Conservation (phyloP, 1,284 basidiomycete species). For the Coriolopsis trogii region DNA sequence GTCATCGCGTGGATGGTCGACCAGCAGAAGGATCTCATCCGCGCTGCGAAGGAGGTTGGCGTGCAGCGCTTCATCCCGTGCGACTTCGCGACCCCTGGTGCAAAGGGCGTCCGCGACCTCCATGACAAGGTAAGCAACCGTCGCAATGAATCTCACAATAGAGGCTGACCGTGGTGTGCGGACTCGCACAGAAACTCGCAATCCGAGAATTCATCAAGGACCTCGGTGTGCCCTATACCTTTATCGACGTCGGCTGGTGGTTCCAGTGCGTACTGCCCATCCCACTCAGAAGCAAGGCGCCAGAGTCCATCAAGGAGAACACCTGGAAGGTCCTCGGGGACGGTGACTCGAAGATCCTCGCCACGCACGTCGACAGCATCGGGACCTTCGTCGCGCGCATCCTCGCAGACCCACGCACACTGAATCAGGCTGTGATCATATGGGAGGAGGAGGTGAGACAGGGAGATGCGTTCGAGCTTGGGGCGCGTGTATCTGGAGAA, state of each 20-base stretch:
- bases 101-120: conserved; percentile 8
- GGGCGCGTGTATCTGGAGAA: conserved; percentile 19
- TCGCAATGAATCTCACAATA: too few relatives aligned
- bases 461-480: conserved; percentile 14
- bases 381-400: conserved; percentile 28
- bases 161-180: not conserved
- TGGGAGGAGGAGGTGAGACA: conserved; percentile 30
- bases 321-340: conserved; percentile 7
- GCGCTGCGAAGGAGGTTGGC: conserved; percentile 21
- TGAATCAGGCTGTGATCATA: conserved; percentile 31
- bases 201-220: conserved; percentile 20
- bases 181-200: conserved; percentile 22
- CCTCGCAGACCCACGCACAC: conserved; percentile 29
- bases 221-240: conserved; percentile 25
- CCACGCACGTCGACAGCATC: conserved; percentile 22
- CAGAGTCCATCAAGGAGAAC: not conserved
- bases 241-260: conserved; percentile 31
- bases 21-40: conserved; percentile 22
- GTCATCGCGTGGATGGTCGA: conserved; percentile 3
- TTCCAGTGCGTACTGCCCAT: conserved; percentile 25
- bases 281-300: not conserved
- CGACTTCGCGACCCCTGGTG: conserved; percentile 18
- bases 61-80: conserved; percentile 21
- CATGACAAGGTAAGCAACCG: conserved; percentile 20
- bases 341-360: conserved; percentile 17